Percentiles rank a stretch among this genome's conserved stretches.
These are phyloP conservation scores for Passiflora organensis DNA, from an alignment of 345 rosid genomes.

Conservation along the genomic window DNA sequence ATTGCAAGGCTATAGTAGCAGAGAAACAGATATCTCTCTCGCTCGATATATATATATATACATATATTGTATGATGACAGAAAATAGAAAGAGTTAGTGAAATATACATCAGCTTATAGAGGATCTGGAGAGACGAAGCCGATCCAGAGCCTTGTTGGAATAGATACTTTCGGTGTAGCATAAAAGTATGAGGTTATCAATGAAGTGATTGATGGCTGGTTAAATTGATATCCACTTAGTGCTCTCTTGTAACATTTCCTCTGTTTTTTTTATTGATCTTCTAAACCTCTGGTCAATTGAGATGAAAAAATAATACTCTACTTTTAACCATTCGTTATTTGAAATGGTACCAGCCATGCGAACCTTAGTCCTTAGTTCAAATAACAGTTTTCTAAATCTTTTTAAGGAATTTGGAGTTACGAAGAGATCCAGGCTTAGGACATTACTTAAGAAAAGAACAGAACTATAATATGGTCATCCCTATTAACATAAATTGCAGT, in stretches of 20 bases:
- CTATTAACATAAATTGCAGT: too few species aligned
- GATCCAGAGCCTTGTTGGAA: slow-evolving; percentile 20
- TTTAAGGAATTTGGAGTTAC: too few species aligned
- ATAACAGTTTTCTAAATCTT: too few species aligned
- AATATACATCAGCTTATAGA: neutral
- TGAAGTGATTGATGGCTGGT: slow-evolving; percentile 8
- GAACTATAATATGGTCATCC: too few species aligned
- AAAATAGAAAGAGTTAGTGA: neutral
- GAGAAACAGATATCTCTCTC: neutral
- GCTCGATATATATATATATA: too few species aligned
- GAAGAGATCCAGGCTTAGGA: too few species aligned
- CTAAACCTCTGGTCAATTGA: neutral
- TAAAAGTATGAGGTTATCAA: slow-evolving; percentile 7
- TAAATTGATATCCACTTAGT: neutral
- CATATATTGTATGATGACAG: neutral
- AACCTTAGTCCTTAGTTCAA: too few species aligned
- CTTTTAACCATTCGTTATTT: too few species aligned
- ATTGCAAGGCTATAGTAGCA: neutral
- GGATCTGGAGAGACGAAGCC: slow-evolving; percentile 31
- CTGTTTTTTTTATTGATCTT: neutral
- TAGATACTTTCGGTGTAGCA: neutral
- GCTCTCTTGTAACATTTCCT: too few species aligned
- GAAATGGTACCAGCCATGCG: too few species aligned
- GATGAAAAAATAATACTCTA: too few species aligned
- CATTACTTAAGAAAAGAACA: too few species aligned